These are phyloP conservation scores for Prototheca wickerhamii DNA, from an alignment of 163 green algal species.

Conservation along the genomic window DNA sequence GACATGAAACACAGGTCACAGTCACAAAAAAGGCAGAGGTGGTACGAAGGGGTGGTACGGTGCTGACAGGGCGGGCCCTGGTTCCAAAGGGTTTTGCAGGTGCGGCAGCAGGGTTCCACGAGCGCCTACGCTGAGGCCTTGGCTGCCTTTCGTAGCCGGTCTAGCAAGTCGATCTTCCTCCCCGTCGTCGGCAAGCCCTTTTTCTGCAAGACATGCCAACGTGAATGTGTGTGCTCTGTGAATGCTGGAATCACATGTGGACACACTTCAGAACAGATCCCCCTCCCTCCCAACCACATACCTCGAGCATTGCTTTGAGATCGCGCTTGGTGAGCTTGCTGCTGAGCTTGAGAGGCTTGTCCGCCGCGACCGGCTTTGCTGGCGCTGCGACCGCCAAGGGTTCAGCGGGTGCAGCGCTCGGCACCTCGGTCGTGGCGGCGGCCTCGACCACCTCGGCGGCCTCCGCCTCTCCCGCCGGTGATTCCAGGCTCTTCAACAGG, in stretches of 20 bases:
- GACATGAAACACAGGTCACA: too few relatives aligned
- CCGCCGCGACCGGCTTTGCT: too few relatives aligned
- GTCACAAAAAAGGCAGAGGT: not conserved
- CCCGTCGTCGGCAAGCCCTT: conserved; percentile 8
- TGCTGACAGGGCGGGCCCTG: not conserved
- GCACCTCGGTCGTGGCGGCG: too few relatives aligned
- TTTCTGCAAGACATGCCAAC: not conserved
- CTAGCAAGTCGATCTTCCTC: conserved; percentile 12
- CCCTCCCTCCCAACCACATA: too few relatives aligned
- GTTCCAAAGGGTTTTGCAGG: not conserved
- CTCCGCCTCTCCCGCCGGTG: too few relatives aligned
- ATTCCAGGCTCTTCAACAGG: not conserved
- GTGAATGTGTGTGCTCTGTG: not conserved
- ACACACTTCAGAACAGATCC: not conserved
- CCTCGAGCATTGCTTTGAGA: too few relatives aligned
- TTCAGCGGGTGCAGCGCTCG: too few relatives aligned
- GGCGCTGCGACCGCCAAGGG: too few relatives aligned
- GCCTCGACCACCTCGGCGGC: too few relatives aligned
- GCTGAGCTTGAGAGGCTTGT: too few relatives aligned
- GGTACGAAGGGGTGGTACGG: not conserved
- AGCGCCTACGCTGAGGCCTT: not conserved
- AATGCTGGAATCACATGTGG: not conserved
- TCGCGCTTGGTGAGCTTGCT: too few relatives aligned
- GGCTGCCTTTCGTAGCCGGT: not conserved
- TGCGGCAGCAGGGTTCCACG: not conserved